These are phyloP conservation scores for Zygotorulaspora chibaensis DNA, from an alignment of 805 yeast genomes.

Conservation along the genomic window DNA sequence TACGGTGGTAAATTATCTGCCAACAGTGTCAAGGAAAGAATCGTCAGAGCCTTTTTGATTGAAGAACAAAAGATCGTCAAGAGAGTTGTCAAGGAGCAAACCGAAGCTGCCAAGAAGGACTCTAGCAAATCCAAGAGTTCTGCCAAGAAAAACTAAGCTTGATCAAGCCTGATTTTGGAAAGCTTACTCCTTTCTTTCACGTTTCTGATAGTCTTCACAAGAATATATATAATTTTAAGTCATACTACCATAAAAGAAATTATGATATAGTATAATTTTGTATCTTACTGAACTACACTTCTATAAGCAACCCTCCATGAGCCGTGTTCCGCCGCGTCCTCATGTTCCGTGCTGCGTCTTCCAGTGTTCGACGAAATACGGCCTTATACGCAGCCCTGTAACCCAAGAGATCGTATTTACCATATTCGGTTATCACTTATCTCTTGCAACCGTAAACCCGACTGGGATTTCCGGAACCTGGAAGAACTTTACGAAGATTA, in stretches of 20 bases:
- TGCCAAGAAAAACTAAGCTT: slow-evolving; percentile 26
- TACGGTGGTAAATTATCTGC: slow-evolving; percentile 99
- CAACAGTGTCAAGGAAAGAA: slow-evolving; percentile 98
- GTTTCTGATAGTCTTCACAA: background rate
- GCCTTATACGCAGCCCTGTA: too few relatives aligned
- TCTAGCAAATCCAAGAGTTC: slow-evolving; percentile 40
- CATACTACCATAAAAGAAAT: slow-evolving; percentile 1
- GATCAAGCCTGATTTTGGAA: slow-evolving; percentile 5
- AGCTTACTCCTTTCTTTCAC: background rate
- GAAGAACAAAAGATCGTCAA: slow-evolving; percentile 99
- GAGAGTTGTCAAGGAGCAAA: slow-evolving; percentile 97
- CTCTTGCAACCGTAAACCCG: background rate
- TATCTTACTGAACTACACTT: background rate
- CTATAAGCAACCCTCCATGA: too few relatives aligned
- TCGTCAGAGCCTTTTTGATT: slow-evolving; percentile 98
- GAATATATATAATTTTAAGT: background rate
- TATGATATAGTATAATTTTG: slow-evolving; percentile 1
- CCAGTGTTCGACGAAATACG: too few relatives aligned
- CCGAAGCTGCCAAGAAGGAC: slow-evolving; percentile 76
- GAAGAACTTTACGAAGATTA: too few relatives aligned
- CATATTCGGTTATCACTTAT: too few relatives aligned
- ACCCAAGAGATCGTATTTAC: too few relatives aligned
- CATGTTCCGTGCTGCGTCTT: too few relatives aligned
- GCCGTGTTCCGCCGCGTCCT: too few relatives aligned
- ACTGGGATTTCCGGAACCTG: background rate